Base-by-base conservation (phyloP, 169 alveolate species). In the Plasmodium chabaudi region DNA sequence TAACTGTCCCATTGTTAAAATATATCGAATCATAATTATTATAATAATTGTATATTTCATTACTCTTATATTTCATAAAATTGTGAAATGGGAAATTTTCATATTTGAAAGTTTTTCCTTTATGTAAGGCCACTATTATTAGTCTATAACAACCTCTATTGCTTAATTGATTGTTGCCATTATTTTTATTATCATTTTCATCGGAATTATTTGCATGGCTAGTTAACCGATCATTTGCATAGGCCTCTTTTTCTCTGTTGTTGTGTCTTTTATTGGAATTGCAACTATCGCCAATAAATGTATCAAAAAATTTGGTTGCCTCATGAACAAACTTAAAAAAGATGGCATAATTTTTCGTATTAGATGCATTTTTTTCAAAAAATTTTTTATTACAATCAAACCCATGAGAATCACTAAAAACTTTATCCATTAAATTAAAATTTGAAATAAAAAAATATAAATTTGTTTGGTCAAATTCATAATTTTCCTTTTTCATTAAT, bases 401-500 rank as follows among this genome's bases (percentile, higher is more conserved):
- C 12, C 88, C 88, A 77, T 77, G 75, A 0, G 88, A 61, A 25
- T 77, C 88, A 34, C 88, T 77, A 64, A 77, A 56, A 77, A 77
- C 65, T 61, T 77, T 77, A 12, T 77, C 88, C 88, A 77, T 63
- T 34, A 77, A 64, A 27, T 77, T 77, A 51, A 77, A 44, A 12
- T 53, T 63, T 1, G 88, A 55, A 21, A 77, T 77, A 56, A 77
- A 77, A 42, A 77, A 77, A 21, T 77, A 77, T 9, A 77, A 53
- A 61, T 77, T 61, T 9, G n/a, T 77, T 68, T 77, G 63, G 10
- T 77, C 88, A 5, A 77, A 63, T 56, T 77, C 77, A 56, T 77
- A 77, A 34, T 64, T 57, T 21, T 25, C 65, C 44, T 77, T 77
- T 57, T 77, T 77, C 88, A 77, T 77, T 25, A 63, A 46, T 23